Evolutionary conservation across 2,329 filamentous ascomycete species (phyloP).

Genomic region (Paramyrothecium sp.): DNA sequence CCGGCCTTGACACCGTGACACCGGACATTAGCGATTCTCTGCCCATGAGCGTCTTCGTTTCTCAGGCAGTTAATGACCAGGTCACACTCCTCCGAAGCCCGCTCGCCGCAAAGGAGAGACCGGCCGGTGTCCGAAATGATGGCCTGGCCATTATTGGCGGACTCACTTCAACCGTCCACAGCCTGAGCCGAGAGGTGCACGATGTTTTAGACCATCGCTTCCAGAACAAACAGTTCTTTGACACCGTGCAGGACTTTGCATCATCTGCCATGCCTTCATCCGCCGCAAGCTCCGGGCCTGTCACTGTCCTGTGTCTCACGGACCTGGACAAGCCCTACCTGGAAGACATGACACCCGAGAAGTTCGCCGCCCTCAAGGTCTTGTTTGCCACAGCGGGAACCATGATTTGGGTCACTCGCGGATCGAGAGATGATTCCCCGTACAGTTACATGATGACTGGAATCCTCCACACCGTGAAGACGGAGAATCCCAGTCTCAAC

Average conservation of each 20-base stretch:
- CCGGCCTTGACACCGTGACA: slow-evolving; percentile 1
- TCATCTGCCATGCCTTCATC: too few relatives aligned
- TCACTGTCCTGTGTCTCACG: not conserved
- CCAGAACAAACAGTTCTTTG: too few relatives aligned
- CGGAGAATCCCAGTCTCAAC: not conserved
- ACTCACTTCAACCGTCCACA: too few relatives aligned
- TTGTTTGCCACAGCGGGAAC: not conserved
- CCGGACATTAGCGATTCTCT: not conserved
- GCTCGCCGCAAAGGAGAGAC: not conserved
- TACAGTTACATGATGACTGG: not conserved
- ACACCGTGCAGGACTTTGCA: too few relatives aligned
- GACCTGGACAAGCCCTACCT: slow-evolving; percentile 4
- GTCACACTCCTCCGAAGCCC: not conserved
- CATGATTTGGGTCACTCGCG: slow-evolving; percentile 5
- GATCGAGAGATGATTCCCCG: not conserved
- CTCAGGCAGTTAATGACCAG: slow-evolving; percentile 2
- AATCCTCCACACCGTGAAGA: not conserved
- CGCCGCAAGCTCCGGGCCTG: too few relatives aligned
- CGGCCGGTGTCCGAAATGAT: too few relatives aligned
- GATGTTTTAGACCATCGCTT: too few relatives aligned
- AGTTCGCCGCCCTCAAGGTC: not conserved
- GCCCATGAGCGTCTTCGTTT: not conserved
- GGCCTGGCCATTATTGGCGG: too few relatives aligned
- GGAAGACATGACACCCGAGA: not conserved
- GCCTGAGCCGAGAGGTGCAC: too few relatives aligned